phyloP scores from a whole-genome alignment of 2,329 filamentous ascomycete genomes.

The Aureobasidium sp. region DNA sequence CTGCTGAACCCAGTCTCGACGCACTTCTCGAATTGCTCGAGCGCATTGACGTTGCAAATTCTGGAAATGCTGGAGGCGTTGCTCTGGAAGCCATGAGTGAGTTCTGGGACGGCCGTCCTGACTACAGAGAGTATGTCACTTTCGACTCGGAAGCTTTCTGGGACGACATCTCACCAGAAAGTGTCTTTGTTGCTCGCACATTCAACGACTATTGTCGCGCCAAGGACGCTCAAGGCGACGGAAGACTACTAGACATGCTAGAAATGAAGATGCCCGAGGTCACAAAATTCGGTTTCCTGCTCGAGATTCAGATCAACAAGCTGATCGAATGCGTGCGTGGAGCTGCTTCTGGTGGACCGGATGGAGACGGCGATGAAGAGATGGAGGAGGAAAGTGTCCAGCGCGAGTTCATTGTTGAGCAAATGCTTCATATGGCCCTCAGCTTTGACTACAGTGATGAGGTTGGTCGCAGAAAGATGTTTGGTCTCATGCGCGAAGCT shows the following conservation, averaged over 20 bases:
- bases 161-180: conserved; percentile 75
- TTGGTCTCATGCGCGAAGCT: conserved; percentile 76
- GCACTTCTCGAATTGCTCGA: conserved; percentile 85
- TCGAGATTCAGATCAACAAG: conserved; percentile 70
- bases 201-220: conserved; percentile 86
- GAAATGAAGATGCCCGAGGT: conserved; percentile 96
- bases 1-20: conserved; percentile 64
- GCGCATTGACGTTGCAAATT: conserved; percentile 87
- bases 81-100: conserved; percentile 90
- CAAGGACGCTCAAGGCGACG: conserved; percentile 41
- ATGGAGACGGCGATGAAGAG: conserved; percentile 53
- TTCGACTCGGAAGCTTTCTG: conserved; percentile 67
- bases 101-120: conserved; percentile 89
- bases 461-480: conserved; percentile 92
- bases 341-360: conserved; percentile 38
- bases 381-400: conserved; percentile 77
- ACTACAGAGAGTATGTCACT: conserved; percentile 64
- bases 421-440: conserved; percentile 83
- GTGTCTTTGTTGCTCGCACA: conserved; percentile 81
- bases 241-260: conserved; percentile 66
- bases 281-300: conserved; percentile 77
- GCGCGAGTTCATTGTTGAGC: conserved; percentile 92
- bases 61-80: conserved; percentile 81
- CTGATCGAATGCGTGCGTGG: conserved; percentile 58
- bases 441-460: conserved; percentile 97